Evolutionary conservation across 2,329 filamentous ascomycete genomes (phyloP).

Genomic region (Stachybotrys elegans): DNA sequence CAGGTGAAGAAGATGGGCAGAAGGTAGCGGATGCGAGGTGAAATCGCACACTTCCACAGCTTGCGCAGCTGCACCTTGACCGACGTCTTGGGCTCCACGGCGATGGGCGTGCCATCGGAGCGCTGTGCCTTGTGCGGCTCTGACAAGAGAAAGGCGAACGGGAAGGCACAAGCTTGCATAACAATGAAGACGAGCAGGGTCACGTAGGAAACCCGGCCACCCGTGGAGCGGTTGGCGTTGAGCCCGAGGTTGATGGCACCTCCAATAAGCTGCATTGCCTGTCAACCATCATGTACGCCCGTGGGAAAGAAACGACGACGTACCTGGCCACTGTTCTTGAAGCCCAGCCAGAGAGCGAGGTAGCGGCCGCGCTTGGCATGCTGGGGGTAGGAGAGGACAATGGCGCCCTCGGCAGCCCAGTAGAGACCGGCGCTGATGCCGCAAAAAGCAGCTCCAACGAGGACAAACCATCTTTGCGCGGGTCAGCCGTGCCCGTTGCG

Average conservation of each 20-base stretch:
- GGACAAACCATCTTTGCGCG: constrained; percentile 29
- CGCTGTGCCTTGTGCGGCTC: constrained; percentile 39
- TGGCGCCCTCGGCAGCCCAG: constrained; percentile 20
- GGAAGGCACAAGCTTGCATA: constrained; percentile 39
- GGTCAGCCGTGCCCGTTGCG: too few relatives aligned
- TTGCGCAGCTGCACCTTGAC: constrained; percentile 4
- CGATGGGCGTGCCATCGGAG: constrained; percentile 22
- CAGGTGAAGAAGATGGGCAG: constrained; percentile 10
- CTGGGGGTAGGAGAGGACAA: constrained; percentile 12
- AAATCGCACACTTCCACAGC: constrained; percentile 6
- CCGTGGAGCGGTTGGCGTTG: constrained; percentile 3
- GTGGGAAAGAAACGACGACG: not conserved
- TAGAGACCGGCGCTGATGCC: constrained; percentile 28
- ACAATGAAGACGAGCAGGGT: constrained; percentile 14
- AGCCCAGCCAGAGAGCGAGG: not conserved
- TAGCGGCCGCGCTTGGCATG: constrained; percentile 13
- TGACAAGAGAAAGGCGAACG: constrained; percentile 38
- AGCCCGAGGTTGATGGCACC: constrained; percentile 1
- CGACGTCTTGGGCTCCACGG: constrained; percentile 6
- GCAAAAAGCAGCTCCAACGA: constrained; percentile 33
- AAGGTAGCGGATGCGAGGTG: constrained; percentile 2
- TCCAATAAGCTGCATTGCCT: constrained; percentile 34
- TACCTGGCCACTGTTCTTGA: constrained; percentile 29
- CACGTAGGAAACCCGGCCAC: constrained; percentile 9
- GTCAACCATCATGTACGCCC: not conserved